Conservation (phyloP, 2,329 filamentous ascomycete species). For the Coniochaeta sp. region DNA sequence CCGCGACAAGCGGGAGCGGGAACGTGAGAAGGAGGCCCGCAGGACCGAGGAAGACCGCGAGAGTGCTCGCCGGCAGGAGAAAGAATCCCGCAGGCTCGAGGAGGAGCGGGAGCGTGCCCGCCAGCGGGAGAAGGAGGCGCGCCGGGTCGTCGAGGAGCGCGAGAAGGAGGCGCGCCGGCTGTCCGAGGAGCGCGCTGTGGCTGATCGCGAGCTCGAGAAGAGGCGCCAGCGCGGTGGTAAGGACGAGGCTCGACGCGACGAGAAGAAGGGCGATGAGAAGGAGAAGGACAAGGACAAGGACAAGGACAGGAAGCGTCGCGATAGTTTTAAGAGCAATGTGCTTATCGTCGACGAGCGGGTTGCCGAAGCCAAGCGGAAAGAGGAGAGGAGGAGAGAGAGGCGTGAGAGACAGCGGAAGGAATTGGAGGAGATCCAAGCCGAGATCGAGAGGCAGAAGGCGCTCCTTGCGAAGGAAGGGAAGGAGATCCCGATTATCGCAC, state of each 20-base stretch:
- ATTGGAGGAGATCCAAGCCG: conserved; percentile 4
- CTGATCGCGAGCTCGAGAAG: conserved; percentile 4
- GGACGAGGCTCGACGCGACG: background rate
- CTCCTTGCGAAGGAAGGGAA: background rate
- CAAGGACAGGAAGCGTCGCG: background rate
- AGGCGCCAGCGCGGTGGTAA: background rate
- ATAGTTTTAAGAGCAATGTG: background rate
- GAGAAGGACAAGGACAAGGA: background rate
- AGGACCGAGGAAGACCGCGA: conserved; percentile 10
- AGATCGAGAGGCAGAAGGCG: conserved; percentile 9
- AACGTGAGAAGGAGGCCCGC: conserved; percentile 10
- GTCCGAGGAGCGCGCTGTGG: conserved; percentile 1
- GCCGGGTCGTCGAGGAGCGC: conserved; percentile 14
- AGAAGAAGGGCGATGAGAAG: background rate
- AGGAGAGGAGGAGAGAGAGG: background rate
- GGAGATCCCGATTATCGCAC: background rate
- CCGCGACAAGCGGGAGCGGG: conserved; percentile 18
- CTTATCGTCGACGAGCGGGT: background rate
- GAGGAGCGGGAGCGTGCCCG: conserved; percentile 5
- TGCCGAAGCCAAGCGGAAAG: background rate
- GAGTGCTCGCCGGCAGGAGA: conserved; percentile 12
- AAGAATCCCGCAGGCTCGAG: conserved; percentile 7
- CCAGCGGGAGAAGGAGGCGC: conserved; percentile 8
- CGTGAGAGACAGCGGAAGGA: background rate
- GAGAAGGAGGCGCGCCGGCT: conserved; percentile 9